A percentile compares a stretch with the other conserved stretches of the same genome.
Evolutionary conservation across 306 rosid genomes (phyloP).

Genomic region (Potentilla sterilis): DNA sequence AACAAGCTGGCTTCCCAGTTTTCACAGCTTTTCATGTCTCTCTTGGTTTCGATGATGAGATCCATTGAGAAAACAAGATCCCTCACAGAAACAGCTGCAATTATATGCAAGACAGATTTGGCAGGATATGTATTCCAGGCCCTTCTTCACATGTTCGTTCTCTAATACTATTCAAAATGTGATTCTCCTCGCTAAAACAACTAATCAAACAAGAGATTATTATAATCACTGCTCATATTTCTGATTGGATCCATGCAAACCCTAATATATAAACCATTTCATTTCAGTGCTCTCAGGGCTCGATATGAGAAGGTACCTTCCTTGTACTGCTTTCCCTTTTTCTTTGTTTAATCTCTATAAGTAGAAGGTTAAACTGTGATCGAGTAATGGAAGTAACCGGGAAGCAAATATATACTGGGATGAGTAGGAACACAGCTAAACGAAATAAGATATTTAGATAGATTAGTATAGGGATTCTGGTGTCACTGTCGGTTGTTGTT

Average conservation of each 20-base stretch:
- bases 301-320: not conserved
- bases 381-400: not conserved
- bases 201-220: not conserved
- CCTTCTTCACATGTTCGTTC: slow-evolving; percentile 10
- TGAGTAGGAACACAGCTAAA: not conserved
- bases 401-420: not conserved
- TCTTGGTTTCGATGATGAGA: not conserved
- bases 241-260: slow-evolving; percentile 5
- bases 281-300: not conserved
- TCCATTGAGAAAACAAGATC: not conserved
- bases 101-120: slow-evolving; percentile 1
- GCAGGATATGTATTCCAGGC: not conserved
- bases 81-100: not conserved
- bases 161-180: not conserved
- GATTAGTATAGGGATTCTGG: not conserved
- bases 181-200: not conserved
- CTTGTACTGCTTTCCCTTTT: not conserved
- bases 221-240: not conserved
- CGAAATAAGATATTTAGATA: not conserved
- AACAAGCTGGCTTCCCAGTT: not conserved
- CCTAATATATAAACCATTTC: not conserved
- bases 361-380: not conserved
- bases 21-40: not conserved
- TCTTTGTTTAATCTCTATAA: not conserved
- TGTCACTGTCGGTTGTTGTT: slow-evolving; percentile 10